Percentiles rank a stretch among this genome's conserved stretches.
Conservation (phyloP, 768 basidiomycete species). For the Leucocoprinus birnbaumii region DNA sequence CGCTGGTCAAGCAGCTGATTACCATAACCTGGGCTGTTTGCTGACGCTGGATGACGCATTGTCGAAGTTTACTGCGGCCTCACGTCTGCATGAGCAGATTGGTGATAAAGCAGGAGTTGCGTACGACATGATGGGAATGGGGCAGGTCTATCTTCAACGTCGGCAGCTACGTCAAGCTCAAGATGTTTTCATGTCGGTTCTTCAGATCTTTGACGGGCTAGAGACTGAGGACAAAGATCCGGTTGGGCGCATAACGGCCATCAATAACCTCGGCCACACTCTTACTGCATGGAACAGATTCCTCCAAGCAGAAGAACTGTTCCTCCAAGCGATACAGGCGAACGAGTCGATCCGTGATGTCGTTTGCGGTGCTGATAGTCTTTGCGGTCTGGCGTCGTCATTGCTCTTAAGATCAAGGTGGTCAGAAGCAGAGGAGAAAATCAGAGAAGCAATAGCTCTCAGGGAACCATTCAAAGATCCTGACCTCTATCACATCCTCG, state of each 20-base stretch:
- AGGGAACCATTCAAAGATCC: conserved; percentile 20
- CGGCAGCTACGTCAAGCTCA: conserved; percentile 12
- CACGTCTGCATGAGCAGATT: conserved; percentile 17
- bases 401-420: conserved; percentile 23
- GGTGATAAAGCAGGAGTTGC: conserved; percentile 20
- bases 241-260: conserved; percentile 19
- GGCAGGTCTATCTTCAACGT: conserved; percentile 18
- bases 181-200: conserved; percentile 14
- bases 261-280: conserved; percentile 22
- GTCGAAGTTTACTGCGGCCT: conserved; percentile 15
- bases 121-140: conserved; percentile 23
- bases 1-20: conserved; percentile 24
- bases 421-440: conserved; percentile 17
- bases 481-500: conserved; percentile 23
- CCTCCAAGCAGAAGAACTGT: conserved; percentile 19
- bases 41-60: conserved; percentile 15
- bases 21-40: conserved; percentile 22
- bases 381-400: conserved; percentile 20
- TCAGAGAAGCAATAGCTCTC: conserved; percentile 21
- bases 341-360: conserved; percentile 16
- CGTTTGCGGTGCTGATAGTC: conserved; percentile 20
- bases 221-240: conserved; percentile 11
- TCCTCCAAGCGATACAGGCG: conserved; percentile 16
- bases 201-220: conserved; percentile 16
- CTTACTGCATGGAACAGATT: conserved; percentile 17